A percentile compares a stretch with the other conserved stretches of the same genome.
Evolutionary conservation across 202 grass and related monocot species (phyloP).

Genomic region (Panicum virgatum): DNA sequence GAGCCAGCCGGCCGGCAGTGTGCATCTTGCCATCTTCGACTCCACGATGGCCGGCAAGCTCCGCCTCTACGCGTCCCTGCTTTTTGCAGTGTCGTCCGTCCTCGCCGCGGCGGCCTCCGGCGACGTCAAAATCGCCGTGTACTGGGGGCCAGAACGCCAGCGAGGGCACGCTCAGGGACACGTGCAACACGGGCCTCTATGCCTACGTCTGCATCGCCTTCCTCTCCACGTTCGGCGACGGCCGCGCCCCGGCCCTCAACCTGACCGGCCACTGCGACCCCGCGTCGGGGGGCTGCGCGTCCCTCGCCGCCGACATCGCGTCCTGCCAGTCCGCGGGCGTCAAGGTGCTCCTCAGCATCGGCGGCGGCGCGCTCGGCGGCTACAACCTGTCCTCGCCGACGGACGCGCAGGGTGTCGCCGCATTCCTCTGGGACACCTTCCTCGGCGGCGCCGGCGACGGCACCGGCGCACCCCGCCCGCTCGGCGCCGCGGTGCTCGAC

Average conservation of each 20-base stretch:
- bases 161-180: constrained; percentile 51
- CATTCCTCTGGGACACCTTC: constrained; percentile 71
- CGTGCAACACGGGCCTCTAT: constrained; percentile 50
- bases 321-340: constrained; percentile 60
- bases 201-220: constrained; percentile 56
- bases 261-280: constrained; percentile 56
- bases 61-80: constrained; percentile 7
- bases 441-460: constrained; percentile 46
- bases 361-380: constrained; percentile 35
- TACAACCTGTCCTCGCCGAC: constrained; percentile 50
- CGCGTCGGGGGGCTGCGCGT: constrained; percentile 21
- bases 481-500: constrained; percentile 55
- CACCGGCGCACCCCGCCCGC: constrained; percentile 31
- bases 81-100: constrained; percentile 11
- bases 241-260: constrained; percentile 40
- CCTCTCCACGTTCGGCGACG: constrained; percentile 58
- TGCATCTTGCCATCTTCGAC: background rate
- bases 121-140: constrained; percentile 42
- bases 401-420: constrained; percentile 48
- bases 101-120: constrained; percentile 2
- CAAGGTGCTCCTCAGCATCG: constrained; percentile 68
- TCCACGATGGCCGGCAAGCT: constrained; percentile 10
- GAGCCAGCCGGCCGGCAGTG: background rate
- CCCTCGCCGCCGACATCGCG: constrained; percentile 51
- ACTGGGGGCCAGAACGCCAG: constrained; percentile 66